Conservation (phyloP, 2,329 filamentous ascomycete genomes). For the Xylaria sp. region DNA sequence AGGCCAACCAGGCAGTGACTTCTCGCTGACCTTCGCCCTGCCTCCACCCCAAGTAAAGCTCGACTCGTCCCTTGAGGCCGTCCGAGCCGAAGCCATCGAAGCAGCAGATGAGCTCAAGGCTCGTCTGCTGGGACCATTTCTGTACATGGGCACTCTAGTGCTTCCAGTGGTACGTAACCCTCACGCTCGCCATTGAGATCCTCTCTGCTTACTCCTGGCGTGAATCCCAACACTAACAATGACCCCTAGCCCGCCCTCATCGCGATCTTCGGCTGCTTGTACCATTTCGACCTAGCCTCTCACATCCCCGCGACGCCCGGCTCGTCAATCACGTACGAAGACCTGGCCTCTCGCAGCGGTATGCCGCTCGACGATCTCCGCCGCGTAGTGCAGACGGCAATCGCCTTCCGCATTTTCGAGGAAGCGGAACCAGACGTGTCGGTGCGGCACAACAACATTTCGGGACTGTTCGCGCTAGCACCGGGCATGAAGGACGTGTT, state of each 20-base stretch:
- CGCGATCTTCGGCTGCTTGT: conserved; percentile 41
- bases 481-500: conserved; percentile 39
- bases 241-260: conserved; percentile 35
- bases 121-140: conserved; percentile 41
- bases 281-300: conserved; percentile 42
- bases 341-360: conserved; percentile 21
- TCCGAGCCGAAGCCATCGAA: conserved; percentile 40
- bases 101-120: conserved; percentile 43
- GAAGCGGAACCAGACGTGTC: conserved; percentile 40
- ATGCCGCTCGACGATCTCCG: conserved; percentile 43
- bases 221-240: not conserved
- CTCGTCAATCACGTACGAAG: conserved; percentile 33
- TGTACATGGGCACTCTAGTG: conserved; percentile 34
- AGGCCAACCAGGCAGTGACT: conserved; percentile 38
- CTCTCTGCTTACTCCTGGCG: no score
- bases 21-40: conserved; percentile 40
- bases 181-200: no score
- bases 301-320: conserved; percentile 38
- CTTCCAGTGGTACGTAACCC: conserved; percentile 37
- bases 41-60: conserved; percentile 27
- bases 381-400: conserved; percentile 44
- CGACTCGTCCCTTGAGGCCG: conserved; percentile 33
- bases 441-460: conserved; percentile 44
- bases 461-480: conserved; percentile 28
- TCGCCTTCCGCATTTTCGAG: conserved; percentile 46